Evolutionary conservation across 2,329 filamentous ascomycete species (phyloP), one percentile per base, ranked within the genome.

Genomic region (Dactylellina cionopaga): DNA sequence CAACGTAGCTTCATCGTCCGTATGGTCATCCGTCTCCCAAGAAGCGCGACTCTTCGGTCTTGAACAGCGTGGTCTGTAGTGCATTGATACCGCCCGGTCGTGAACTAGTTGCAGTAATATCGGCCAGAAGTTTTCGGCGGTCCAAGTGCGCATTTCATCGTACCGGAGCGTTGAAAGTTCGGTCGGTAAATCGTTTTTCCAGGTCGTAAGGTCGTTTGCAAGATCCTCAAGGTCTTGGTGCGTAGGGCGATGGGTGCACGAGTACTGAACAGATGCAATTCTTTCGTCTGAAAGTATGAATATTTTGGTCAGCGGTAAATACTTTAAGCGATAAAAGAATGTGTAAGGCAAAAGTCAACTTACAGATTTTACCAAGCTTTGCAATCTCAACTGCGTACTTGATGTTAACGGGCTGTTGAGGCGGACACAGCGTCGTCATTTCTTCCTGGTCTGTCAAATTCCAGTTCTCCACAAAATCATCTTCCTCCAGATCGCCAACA

Each of bases 61-160:
- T 13, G 68, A 72, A 25, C 66, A 71, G 1, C 68, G 51, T 17
- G 68, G 68, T 15, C 68, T 29, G 24, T 51, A 72, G 15, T 72
- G 68, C 68, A 72, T 72, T 19, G 68, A 72, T n/a, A 72, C 68
- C 10, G 68, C 68, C 5, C 68, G 68, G 44, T 72, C 68, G 35
- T 72, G 68, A 2, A 72, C 59, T 13, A 72, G 52, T 7, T 72
- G 68, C 3, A 72, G 59, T 4, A 72, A 33, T 22, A 72, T 65
- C 6, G 68, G 68, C 68, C 68, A 72, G 24, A 72, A 72, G 29
- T 72, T 72, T 22, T 72, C 68, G 1, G 68, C 24, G 10, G 68
- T 72, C 68, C 68, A 72, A 3, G 68, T 65, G 5, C 59, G 59
- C 68, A 72, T 72, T 47, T 72, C 68, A 13, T 72, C 68, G 27